phyloP scores from a whole-genome alignment of 2,329 filamentous ascomycete genomes.

The Colletotrichum spinosum region DNA sequence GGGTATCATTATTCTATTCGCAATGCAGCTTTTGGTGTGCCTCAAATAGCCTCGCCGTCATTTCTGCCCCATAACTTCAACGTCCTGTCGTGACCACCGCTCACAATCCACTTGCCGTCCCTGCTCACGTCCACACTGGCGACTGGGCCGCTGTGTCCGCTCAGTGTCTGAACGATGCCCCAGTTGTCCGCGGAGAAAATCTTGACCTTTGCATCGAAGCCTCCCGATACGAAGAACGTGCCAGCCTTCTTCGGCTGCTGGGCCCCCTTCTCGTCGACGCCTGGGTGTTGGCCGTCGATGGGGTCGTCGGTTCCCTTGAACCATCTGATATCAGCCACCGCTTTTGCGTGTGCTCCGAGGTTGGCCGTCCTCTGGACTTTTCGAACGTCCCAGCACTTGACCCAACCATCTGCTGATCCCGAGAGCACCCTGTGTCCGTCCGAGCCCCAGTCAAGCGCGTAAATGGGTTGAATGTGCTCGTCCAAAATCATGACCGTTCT shows the following conservation, averaged over 20 bases:
- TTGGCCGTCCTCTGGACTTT: conserved; percentile 86
- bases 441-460: conserved; percentile 90
- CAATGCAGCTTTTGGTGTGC: conserved; percentile 11
- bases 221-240: conserved; percentile 90
- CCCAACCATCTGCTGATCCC: conserved; percentile 92
- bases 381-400: conserved; percentile 97
- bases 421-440: conserved; percentile 95
- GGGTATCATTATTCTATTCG: conserved; percentile 23
- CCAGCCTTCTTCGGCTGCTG: conserved; percentile 84
- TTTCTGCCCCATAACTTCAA: conserved; percentile 97
- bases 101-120: conserved; percentile 93
- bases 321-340: conserved; percentile 94
- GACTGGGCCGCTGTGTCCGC: conserved; percentile 92
- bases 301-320: conserved; percentile 88
- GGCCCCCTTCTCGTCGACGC: conserved; percentile 73
- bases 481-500: conserved; percentile 95
- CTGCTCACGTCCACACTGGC: conserved; percentile 88
- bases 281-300: conserved; percentile 69
- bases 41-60: conserved; percentile 68
- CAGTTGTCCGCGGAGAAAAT: conserved; percentile 97
- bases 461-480: conserved; percentile 88
- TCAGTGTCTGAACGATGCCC: conserved; percentile 87
- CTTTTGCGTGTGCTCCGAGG: conserved; percentile 90
- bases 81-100: conserved; percentile 92
- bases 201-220: conserved; percentile 96